These are phyloP conservation scores for Polyporus arcularius DNA, from an alignment of 768 basidiomycete species.

Conservation along the genomic window DNA sequence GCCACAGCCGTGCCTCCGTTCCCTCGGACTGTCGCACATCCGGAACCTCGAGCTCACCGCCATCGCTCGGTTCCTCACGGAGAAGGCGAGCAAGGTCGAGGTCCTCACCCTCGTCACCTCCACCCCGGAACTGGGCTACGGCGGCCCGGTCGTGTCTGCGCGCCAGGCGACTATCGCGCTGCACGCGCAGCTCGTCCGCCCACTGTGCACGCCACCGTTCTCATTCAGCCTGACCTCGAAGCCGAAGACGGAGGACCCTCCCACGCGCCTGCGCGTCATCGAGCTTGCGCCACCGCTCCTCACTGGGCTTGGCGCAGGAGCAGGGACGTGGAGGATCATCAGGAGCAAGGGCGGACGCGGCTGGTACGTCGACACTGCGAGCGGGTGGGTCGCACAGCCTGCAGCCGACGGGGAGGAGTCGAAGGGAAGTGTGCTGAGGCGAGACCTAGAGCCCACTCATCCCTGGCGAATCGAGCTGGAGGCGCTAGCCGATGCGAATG, in stretches of 20 bases:
- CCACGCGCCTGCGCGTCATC: conserved; percentile 81
- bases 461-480: conserved; percentile 72
- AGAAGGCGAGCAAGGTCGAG: conserved; percentile 77
- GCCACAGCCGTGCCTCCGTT: conserved; percentile 74
- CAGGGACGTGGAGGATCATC: conserved; percentile 86
- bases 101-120: conserved; percentile 80
- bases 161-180: conserved; percentile 76
- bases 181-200: conserved; percentile 76
- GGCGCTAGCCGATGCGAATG: conserved; percentile 75
- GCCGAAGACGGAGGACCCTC: conserved; percentile 41
- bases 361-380: conserved; percentile 92
- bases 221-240: conserved; percentile 52
- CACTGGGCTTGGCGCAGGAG: conserved; percentile 72
- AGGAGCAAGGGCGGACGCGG: conserved; percentile 90
- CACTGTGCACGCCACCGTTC: conserved; percentile 79
- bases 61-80: conserved; percentile 67
- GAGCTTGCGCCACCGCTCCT: conserved; percentile 79
- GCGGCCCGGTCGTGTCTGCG: conserved; percentile 40
- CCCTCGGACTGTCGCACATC: conserved; percentile 89
- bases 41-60: conserved; percentile 63
- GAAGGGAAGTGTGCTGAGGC: conserved; percentile 48
- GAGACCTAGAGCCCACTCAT: conserved; percentile 62
- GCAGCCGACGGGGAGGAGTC: conserved; percentile 19
- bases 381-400: conserved; percentile 68
- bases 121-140: conserved; percentile 72